Base-by-base conservation (phyloP, 768 basidiomycete genomes). In the Mycena leptocephala region DNA sequence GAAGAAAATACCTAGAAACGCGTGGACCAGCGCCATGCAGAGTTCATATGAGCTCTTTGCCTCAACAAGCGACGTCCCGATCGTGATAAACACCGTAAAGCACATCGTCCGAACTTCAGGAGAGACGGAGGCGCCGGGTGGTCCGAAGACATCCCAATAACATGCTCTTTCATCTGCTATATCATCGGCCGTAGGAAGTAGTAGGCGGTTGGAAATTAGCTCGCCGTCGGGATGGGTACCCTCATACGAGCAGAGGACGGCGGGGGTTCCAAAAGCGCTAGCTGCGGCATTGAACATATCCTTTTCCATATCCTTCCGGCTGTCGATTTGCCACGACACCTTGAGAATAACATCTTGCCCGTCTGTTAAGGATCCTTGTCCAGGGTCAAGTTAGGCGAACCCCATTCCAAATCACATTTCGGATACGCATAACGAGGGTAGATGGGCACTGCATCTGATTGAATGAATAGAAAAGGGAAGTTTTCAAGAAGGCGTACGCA, bases 1-100 rank as follows among this genome's bases (percentile, higher is more conserved):
- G 33, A 46, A 24, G 9, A 66, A 35, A 65, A 24, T 69, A 76
- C 74, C 77, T 9, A 78, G 65, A 24, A 70, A 35, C 1, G 65
- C 74, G 51, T 78, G 65, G n/a, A 65, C 65, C 22, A 76, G 48
- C 20, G 69, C 59, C 46, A 53, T 53, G 35, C 33, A 71, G 10
- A 70, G 32, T 13, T 59, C 69, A 14, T 46, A 24, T 5, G 58
- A 59, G 69, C 69, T 70, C 32, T 48, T 28, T 13, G 69, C 58
- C 20, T 61, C 11, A 22, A 26, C 6, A 16, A 70, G 24, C 18
- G 67, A 58, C 8, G 41, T 53, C 1, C 67, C 67, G 18, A 39
- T 28, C 10, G n/a, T 33, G 26, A 11, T 26, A 32, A 66, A 51
- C 3, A 51, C 28, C 3, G 32, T 41, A 30, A 16, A 48, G 22